Percentiles rank a stretch among this genome's conserved stretches.
phyloP scores from a whole-genome alignment of 2,329 filamentous ascomycete genomes.

The Capronia coronata region DNA sequence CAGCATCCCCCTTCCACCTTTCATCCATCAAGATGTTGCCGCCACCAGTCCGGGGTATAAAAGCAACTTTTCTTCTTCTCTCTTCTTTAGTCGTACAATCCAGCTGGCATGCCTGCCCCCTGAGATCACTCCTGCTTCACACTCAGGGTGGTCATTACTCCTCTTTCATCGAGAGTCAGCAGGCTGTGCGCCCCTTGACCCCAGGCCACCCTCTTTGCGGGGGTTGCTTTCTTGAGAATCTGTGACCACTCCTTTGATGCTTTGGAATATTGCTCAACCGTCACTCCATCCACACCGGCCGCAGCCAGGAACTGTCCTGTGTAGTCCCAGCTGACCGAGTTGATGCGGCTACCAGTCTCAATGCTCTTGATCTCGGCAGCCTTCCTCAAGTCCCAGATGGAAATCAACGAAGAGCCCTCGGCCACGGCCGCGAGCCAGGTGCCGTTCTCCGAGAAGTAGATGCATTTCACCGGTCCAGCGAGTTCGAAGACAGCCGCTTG shows the following conservation, averaged over 20 bases:
- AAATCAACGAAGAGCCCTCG: slow-evolving; percentile 69
- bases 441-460: slow-evolving; percentile 92
- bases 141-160: slow-evolving; percentile 53
- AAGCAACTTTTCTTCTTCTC: slow-evolving; percentile 6
- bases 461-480: slow-evolving; percentile 59
- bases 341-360: slow-evolving; percentile 67
- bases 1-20: not conserved
- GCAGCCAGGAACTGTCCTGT: slow-evolving; percentile 87
- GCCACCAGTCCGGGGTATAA: slow-evolving; percentile 12
- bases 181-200: slow-evolving; percentile 67
- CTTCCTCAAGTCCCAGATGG: slow-evolving; percentile 88
- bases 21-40: not conserved
- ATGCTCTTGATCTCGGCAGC: slow-evolving; percentile 75
- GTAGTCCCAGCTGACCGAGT: slow-evolving; percentile 82
- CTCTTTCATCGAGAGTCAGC: slow-evolving; percentile 66
- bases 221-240: slow-evolving; percentile 67
- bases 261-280: slow-evolving; percentile 87
- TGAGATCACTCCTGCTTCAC: not conserved
- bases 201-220: slow-evolving; percentile 70
- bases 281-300: slow-evolving; percentile 70
- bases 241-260: slow-evolving; percentile 82
- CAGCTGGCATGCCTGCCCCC: not conserved
- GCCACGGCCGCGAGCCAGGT: slow-evolving; percentile 86
- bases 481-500: slow-evolving; percentile 66
- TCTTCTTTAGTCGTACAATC: slow-evolving; percentile 1